Percentiles rank a stretch among this genome's conserved stretches.
Conservation (phyloP, 208 protist genomes). For the Entamoeba moshkovskii region DNA sequence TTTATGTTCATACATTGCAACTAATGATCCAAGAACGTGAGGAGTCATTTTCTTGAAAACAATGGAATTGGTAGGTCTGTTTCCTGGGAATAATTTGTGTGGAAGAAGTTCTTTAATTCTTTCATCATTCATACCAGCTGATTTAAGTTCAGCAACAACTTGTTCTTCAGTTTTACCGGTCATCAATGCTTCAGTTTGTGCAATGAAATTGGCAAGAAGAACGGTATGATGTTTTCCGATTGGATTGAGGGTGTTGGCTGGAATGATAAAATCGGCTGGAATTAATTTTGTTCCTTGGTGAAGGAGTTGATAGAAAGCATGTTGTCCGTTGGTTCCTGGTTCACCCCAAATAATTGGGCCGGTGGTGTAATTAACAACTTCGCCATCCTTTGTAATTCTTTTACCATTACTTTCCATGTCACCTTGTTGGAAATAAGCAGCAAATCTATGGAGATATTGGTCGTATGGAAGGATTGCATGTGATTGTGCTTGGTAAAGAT, state of each 20-base stretch:
- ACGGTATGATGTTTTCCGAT: conserved; percentile 72
- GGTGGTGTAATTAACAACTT: conserved; percentile 57
- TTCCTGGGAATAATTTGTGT: conserved; percentile 65
- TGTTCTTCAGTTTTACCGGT: conserved; percentile 67
- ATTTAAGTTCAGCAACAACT: conserved; percentile 42
- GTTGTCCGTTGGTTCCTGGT: conserved; percentile 69
- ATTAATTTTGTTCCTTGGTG: conserved; percentile 81
- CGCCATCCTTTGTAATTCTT: conserved; percentile 38
- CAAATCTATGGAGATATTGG: conserved; percentile 78
- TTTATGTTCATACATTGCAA: conserved; percentile 90
- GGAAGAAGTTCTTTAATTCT: conserved; percentile 31
- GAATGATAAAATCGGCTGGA: conserved; percentile 78
- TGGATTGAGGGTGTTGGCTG: conserved; percentile 65
- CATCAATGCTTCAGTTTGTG: conserved; percentile 88
- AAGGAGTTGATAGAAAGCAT: conserved; percentile 87
- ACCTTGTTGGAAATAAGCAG: conserved; percentile 89
- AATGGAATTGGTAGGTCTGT: conserved; percentile 76
- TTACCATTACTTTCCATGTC: conserved; percentile 91
- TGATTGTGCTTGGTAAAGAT: conserved; percentile 74
- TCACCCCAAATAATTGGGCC: conserved; percentile 83
- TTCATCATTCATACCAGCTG: conserved; percentile 22
- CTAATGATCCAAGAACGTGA: conserved; percentile 65
- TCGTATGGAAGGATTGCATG: conserved; percentile 87
- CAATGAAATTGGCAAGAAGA: conserved; percentile 81
- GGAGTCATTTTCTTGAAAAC: conserved; percentile 76